Conservation (phyloP, 2,329 filamentous ascomycete species). For the Ophiostoma novo-ulmi region DNA sequence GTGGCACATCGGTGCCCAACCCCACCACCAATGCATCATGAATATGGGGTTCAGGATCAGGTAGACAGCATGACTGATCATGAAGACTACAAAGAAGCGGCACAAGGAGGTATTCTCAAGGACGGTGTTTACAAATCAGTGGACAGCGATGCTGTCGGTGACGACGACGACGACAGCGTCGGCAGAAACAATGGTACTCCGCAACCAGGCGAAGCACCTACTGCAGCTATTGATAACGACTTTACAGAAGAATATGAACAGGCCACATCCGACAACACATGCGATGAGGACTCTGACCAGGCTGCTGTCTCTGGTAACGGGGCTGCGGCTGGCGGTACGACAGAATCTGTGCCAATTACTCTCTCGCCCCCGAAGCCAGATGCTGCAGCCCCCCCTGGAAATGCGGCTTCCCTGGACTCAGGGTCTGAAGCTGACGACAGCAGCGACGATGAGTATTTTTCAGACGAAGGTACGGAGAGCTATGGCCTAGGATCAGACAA, state of each 20-base stretch:
- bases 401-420: background rate
- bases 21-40: background rate
- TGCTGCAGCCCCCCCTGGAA: background rate
- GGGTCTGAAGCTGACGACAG: background rate
- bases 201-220: too few species aligned
- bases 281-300: background rate
- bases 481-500: background rate
- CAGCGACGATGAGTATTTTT: background rate
- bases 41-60: background rate
- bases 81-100: background rate
- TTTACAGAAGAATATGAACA: background rate
- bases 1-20: background rate
- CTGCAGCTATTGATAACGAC: background rate
- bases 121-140: background rate
- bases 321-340: too few species aligned
- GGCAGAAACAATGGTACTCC: too few species aligned
- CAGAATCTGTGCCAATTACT: too few species aligned
- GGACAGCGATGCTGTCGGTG: background rate
- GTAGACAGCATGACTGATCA: background rate
- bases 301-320: background rate
- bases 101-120: background rate
- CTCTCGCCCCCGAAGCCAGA: background rate
- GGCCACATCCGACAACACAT: background rate
- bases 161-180: background rate
- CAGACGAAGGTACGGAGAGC: background rate